Base-by-base conservation (phyloP, 306 rosid species). In the Cyamopsis tetragonoloba region DNA sequence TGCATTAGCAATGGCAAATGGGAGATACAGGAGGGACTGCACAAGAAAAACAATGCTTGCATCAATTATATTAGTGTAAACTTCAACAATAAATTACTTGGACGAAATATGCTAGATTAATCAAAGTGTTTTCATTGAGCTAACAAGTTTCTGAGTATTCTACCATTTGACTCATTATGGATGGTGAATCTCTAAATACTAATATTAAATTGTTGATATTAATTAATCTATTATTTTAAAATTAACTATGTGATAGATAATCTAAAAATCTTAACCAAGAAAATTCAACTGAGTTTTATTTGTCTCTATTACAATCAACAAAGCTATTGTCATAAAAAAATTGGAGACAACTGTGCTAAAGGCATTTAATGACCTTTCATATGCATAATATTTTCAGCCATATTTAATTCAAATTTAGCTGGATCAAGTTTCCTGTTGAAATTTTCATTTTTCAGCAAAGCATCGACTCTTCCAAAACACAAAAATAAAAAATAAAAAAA, bases 1-100 rank as follows among this genome's bases (percentile, higher is more conserved):
- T 18, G 87, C 85, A 79, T 93, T 93, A 46, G 95, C 99, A 77
- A 90, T 83, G 31, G 97, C 97, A 14, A 88, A 74, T 9, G 99
- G 99, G 37, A 90, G 96, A 84, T 79, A 88, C 76, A 90, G 13
- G 38, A 88, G 79, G 30, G 99, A 88, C 99, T 90, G 89, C 48
- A 81, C 35, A 75, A 44, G 43, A 53, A 7, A 63, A 69, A 31
- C 20, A 62, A 63, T 26, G 31, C 37, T 26, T 38, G 24, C 41
- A 72, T 73, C 62, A 77, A 24, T 48, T 56, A 56, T 67, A n/a
- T 47, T 63, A 28, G 28, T 58, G 50, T 10, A 24, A 53, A 18
- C 58, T 30, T 18, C 1, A 18, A 42, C 20, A 55, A 47, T 28
- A 7, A 41, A 62, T 54, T 42, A 39, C 56, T 35, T 24, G 4